Evolutionary conservation across 1,284 basidiomycete genomes (phyloP), one percentile per base, ranked within the genome.

Genomic region (Puccinia coronata): DNA sequence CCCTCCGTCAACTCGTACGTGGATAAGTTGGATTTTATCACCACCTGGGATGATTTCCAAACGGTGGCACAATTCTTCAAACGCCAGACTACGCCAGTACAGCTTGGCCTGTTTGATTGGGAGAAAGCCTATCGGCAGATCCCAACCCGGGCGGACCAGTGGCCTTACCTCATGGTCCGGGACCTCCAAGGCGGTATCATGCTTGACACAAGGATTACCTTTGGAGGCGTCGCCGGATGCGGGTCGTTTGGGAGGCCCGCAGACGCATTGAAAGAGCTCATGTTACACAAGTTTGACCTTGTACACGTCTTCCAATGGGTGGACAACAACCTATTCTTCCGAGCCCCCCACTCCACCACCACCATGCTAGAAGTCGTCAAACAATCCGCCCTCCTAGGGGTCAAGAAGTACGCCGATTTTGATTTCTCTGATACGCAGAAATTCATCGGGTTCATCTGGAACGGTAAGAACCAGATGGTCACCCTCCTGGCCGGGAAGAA

Each of bases 361-460:
- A n/a, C n/a, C n/a, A n/a, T n/a, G n/a, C n/a, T n/a, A n/a, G n/a
- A n/a, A n/a, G n/a, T n/a, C n/a, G n/a, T n/a, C n/a, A n/a, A n/a
- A n/a, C n/a, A n/a, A n/a, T n/a, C n/a, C n/a, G n/a, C n/a, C n/a
- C n/a, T n/a, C n/a, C 34, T 71, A 23, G 69, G 69, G 18, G 69
- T 71, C 3, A 49, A 20, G 20, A 71, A 71, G 25, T 71, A n/a
- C 18, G n/a, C 70, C 16, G 3, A 6, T 0, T 72, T 72, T 34
- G 20, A 6, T 1, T n/a, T n/a, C n/a, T n/a, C n/a, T n/a, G 28
- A 43, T 8, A 18, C 49, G 31, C 70, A 72, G 28, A 72, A 51
- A n/a, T 72, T 53, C 23, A 72, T 72, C 6, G 70, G 70, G 1
- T 72, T 72, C 20, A n/a, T 72, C 16, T 72, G 70, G 70, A 31